phyloP scores from a whole-genome alignment of 306 rosid species.

The Nissolia schottii region DNA sequence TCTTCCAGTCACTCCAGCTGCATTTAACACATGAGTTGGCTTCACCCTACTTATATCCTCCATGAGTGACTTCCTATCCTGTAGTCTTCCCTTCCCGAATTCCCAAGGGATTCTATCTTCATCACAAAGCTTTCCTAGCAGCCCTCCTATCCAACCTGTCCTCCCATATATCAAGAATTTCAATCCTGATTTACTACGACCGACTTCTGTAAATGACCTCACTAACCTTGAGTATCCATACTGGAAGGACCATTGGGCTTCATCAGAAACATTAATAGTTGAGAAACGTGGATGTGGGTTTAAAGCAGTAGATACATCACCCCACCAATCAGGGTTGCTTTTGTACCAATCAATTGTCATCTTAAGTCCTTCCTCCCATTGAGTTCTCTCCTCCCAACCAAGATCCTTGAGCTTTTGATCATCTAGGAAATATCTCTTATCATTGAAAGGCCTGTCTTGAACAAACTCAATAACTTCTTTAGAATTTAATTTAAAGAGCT shows the following conservation, averaged over 20 bases:
- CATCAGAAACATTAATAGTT: constrained; percentile 41
- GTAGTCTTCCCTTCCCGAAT: constrained; percentile 57
- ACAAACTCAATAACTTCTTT: constrained; percentile 52
- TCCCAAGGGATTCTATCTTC: constrained; percentile 50
- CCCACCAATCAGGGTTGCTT: constrained; percentile 69
- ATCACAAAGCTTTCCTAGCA: constrained; percentile 57
- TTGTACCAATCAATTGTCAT: constrained; percentile 64
- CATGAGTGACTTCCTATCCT: constrained; percentile 51
- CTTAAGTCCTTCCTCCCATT: constrained; percentile 66
- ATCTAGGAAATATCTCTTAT: constrained; percentile 67
- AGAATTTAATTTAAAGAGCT: constrained; percentile 38
- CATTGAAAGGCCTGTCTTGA: constrained; percentile 78
- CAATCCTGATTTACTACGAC: constrained; percentile 7
- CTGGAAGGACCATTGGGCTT: constrained; percentile 50
- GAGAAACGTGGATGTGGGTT: constrained; percentile 59
- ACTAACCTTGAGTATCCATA: constrained; percentile 44
- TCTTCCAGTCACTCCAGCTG: constrained; percentile 74
- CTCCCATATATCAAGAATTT: constrained; percentile 69
- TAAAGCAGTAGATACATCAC: constrained; percentile 63
- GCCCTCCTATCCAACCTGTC: constrained; percentile 73
- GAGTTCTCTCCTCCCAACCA: constrained; percentile 62
- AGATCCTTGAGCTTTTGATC: constrained; percentile 65
- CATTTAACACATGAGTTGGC: constrained; percentile 68
- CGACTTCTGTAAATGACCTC: constrained; percentile 42
- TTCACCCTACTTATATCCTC: constrained; percentile 47